Percentiles rank a stretch among this genome's conserved stretches.
These are phyloP conservation scores for Candolleomyces eurysporus DNA, from an alignment of 768 basidiomycete genomes.

Conservation along the genomic window DNA sequence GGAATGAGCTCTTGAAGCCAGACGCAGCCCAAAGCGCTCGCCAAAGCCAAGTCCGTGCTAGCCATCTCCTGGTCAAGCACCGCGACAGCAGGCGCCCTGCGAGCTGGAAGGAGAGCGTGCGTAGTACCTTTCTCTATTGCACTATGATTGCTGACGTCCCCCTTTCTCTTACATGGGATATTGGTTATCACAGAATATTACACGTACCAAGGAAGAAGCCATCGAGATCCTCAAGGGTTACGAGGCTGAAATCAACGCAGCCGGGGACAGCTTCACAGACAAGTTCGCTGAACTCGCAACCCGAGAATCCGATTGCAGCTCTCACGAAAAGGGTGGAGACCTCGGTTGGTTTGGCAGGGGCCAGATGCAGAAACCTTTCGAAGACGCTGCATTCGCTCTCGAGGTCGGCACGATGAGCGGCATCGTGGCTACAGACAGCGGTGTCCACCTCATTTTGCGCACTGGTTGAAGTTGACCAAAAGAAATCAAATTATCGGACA, in stretches of 20 bases:
- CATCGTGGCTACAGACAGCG: slow-evolving; percentile 86
- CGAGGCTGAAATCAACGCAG: slow-evolving; percentile 56
- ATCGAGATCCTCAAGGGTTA: slow-evolving; percentile 69
- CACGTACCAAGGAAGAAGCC: slow-evolving; percentile 87
- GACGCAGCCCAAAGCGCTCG: slow-evolving; percentile 10
- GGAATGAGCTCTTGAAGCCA: slow-evolving; percentile 51
- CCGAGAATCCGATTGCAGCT: slow-evolving; percentile 86
- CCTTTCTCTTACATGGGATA: neutral
- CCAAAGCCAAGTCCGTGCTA: slow-evolving; percentile 77
- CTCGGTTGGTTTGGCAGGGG: slow-evolving; percentile 82
- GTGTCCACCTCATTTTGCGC: slow-evolving; percentile 90
- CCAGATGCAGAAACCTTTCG: slow-evolving; percentile 98
- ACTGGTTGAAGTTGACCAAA: slow-evolving; percentile 52
- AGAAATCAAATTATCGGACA: neutral
- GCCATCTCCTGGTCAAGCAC: slow-evolving; percentile 94
- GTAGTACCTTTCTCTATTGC: slow-evolving; percentile 17
- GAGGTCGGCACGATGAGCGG: slow-evolving; percentile 76
- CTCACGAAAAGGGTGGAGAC: slow-evolving; percentile 79
- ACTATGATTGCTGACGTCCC: neutral
- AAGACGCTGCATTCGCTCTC: slow-evolving; percentile 79
- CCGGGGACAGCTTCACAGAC: slow-evolving; percentile 41
- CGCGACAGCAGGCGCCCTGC: slow-evolving; percentile 71
- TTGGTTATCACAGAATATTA: slow-evolving; percentile 62
- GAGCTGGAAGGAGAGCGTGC: slow-evolving; percentile 77
- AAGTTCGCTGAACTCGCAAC: slow-evolving; percentile 78